Conservation (phyloP, 2,329 filamentous ascomycete genomes). For the Bipolaris victoriae region DNA sequence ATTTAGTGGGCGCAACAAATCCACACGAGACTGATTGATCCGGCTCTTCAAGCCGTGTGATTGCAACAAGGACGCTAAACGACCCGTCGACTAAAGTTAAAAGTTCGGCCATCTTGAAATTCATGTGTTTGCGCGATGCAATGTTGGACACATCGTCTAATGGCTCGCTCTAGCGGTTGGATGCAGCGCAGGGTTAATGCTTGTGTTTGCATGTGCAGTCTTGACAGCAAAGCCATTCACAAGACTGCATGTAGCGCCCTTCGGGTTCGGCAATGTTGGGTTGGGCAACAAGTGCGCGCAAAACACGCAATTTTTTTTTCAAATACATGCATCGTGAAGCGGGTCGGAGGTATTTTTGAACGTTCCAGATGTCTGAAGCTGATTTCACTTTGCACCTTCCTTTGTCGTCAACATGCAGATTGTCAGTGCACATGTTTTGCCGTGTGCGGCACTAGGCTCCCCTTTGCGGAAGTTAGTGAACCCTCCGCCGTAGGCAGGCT, state of each 20-base stretch:
- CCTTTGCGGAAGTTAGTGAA: conserved; percentile 2
- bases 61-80: neutral
- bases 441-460: conserved; percentile 4
- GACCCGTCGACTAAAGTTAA: neutral
- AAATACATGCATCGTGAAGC: conserved; percentile 12
- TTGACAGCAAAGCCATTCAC: conserved; percentile 18
- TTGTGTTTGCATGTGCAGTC: conserved; percentile 9
- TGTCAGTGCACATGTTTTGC: conserved; percentile 12
- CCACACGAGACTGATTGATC: neutral
- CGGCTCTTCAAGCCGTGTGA: neutral
- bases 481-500: neutral
- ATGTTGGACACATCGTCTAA: neutral
- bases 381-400: conserved; percentile 12
- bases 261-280: conserved; percentile 9
- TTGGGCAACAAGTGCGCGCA: conserved; percentile 5
- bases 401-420: conserved; percentile 13
- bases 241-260: conserved; percentile 20
- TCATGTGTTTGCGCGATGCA: neutral
- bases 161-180: conserved; percentile 8
- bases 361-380: conserved; percentile 5
- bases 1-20: neutral
- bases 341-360: conserved; percentile 5
- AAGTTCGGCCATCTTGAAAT: neutral
- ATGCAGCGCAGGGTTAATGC: conserved; percentile 8
- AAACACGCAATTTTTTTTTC: conserved; percentile 4